A percentile compares a stretch with the other conserved stretches of the same genome.
Conservation (phyloP, 768 basidiomycete species). For the Mycena venus region DNA sequence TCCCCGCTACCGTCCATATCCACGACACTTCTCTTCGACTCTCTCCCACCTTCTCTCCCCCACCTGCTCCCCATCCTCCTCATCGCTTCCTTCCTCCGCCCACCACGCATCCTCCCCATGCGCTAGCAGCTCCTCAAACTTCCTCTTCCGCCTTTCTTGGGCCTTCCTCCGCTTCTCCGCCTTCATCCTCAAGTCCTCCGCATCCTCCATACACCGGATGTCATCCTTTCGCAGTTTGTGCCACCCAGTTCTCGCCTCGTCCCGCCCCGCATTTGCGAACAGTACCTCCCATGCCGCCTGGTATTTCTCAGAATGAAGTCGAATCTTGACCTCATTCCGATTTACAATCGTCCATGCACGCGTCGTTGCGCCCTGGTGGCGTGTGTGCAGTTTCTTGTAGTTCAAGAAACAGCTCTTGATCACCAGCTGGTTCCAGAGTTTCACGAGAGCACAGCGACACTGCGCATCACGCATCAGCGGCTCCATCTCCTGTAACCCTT, state of each 20-base stretch:
- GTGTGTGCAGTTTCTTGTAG: neutral
- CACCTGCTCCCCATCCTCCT: neutral
- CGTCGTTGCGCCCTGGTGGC: neutral
- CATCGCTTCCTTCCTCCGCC: neutral
- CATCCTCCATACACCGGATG: neutral
- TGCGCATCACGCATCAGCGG: neutral
- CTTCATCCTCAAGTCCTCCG: neutral
- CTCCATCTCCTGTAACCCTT: neutral
- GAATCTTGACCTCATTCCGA: neutral
- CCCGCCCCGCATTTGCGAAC: neutral
- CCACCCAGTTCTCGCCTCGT: neutral
- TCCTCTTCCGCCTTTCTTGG: neutral
- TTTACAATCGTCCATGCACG: neutral
- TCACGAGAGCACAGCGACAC: neutral
- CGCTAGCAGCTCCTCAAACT: neutral
- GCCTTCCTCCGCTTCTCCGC: neutral
- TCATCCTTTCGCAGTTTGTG: neutral
- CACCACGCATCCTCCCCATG: neutral
- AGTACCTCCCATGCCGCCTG: neutral
- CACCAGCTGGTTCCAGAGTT: neutral
- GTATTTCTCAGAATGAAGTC: neutral
- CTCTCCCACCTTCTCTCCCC: neutral
- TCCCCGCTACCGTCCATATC: neutral
- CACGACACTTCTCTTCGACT: neutral
- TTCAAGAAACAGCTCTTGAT: neutral